These are phyloP conservation scores for Penicillium freii DNA, from an alignment of 2,329 filamentous ascomycete species.

Conservation along the genomic window DNA sequence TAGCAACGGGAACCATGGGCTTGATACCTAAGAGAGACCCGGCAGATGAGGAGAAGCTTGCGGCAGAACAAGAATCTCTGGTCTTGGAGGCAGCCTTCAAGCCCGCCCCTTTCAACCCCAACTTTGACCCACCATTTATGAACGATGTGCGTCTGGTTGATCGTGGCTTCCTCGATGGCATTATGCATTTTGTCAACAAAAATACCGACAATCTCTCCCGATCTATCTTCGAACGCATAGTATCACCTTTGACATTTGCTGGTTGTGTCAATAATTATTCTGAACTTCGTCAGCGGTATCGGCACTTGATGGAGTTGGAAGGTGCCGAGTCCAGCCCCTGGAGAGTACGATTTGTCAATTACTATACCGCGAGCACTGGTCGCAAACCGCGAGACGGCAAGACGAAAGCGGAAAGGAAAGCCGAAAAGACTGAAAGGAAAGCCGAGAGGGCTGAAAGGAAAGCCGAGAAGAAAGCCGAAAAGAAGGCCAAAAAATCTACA, in stretches of 20 bases:
- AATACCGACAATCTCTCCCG: conserved; percentile 69
- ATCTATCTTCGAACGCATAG: conserved; percentile 70
- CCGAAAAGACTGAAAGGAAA: conserved; percentile 4
- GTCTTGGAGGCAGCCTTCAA: conserved; percentile 22
- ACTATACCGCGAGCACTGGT: conserved; percentile 83
- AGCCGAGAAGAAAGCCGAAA: conserved; percentile 20
- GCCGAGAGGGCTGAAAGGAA: conserved; percentile 28
- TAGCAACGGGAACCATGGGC: conserved; percentile 76
- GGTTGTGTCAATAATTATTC: conserved; percentile 74
- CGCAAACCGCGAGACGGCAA: conserved; percentile 38
- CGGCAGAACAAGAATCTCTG: conserved; percentile 19
- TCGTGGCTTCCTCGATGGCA: conserved; percentile 61
- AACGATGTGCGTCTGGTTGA: conserved; percentile 72
- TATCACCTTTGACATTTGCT: conserved; percentile 81
- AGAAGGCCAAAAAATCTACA: neutral
- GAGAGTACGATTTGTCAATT: conserved; percentile 74
- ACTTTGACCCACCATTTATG: conserved; percentile 71
- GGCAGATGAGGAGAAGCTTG: conserved; percentile 18
- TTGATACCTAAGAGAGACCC: conserved; percentile 55
- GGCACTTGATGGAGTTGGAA: conserved; percentile 67
- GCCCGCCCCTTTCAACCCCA: conserved; percentile 47
- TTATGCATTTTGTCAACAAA: conserved; percentile 77
- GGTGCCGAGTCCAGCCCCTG: conserved; percentile 55
- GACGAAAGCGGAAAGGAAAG: conserved; percentile 33
- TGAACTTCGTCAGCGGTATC: conserved; percentile 68